phyloP scores from a whole-genome alignment of 352 stramenopile genomes.

The Phytopythium ostracodes region DNA sequence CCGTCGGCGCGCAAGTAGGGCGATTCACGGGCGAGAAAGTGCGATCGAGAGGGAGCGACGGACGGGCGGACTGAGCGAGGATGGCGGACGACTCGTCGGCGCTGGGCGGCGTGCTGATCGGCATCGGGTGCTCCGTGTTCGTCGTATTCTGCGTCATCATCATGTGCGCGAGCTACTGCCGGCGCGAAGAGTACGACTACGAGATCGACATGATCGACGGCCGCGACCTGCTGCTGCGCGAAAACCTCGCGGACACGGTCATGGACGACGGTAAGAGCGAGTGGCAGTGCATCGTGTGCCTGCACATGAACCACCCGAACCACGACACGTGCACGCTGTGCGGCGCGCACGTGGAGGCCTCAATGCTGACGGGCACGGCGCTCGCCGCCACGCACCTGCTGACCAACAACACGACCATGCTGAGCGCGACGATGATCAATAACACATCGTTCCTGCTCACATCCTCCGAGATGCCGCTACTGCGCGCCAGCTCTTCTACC shows the following conservation, averaged over 20 bases:
- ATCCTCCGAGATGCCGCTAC: conserved; percentile 16
- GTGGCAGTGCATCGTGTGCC: conserved; percentile 74
- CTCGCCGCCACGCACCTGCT: conserved; percentile 17
- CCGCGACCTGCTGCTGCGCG: conserved; percentile 44
- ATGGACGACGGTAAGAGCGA: conserved; percentile 55
- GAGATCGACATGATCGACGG: conserved; percentile 53
- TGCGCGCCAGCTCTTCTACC: conserved; percentile 13
- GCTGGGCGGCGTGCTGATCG: conserved; percentile 25
- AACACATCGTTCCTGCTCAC: conserved; percentile 13
- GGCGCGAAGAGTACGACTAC: conserved; percentile 28
- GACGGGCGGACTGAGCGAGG: not conserved
- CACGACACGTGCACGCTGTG: conserved; percentile 57
- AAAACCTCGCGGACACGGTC: conserved; percentile 64
- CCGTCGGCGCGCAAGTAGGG: not conserved
- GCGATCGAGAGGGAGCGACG: not conserved
- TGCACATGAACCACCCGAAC: conserved; percentile 72
- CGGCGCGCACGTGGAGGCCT: conserved; percentile 55
- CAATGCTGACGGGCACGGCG: conserved; percentile 32
- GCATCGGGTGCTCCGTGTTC: conserved; percentile 27
- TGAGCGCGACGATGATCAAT: conserved; percentile 19
- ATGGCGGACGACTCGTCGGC: conserved; percentile 21
- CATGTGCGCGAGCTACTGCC: conserved; percentile 35
- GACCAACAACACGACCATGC: conserved; percentile 7
- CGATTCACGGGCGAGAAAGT: not conserved
- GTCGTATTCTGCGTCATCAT: conserved; percentile 48